Conservation (phyloP, 169 alveolate genomes). For the Eimeria sp. region DNA sequence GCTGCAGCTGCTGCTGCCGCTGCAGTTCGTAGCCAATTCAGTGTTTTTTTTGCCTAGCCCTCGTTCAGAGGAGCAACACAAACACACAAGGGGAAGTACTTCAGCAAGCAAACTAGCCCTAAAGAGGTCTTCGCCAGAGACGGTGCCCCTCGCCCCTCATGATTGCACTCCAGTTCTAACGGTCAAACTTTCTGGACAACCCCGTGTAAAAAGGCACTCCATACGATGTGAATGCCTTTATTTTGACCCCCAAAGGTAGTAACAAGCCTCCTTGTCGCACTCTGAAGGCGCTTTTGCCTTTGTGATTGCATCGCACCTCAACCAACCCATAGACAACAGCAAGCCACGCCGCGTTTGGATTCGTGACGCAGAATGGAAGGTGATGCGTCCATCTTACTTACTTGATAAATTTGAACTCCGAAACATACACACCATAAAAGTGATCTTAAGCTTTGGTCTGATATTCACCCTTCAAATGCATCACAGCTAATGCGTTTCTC, state of each 20-base stretch:
- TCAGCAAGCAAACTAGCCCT: neutral
- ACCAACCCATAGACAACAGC: neutral
- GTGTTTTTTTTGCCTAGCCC: neutral
- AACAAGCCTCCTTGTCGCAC: neutral
- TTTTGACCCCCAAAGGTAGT: neutral
- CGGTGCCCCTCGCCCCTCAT: neutral
- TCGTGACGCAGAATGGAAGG: too few species aligned
- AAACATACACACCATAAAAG: too few species aligned
- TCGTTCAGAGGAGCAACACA: neutral
- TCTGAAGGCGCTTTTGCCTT: neutral
- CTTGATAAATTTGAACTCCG: neutral
- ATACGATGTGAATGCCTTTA: neutral
- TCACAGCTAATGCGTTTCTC: neutral
- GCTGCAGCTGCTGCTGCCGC: conserved; percentile 2
- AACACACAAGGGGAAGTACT: neutral
- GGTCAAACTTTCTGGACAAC: too few species aligned
- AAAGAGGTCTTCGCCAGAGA: neutral
- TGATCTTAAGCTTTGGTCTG: too few species aligned
- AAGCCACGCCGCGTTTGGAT: neutral
- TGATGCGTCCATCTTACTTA: neutral
- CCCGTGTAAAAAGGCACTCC: neutral
- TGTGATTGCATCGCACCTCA: neutral
- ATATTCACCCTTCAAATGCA: too few species aligned
- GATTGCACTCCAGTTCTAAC: neutral
- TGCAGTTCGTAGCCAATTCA: neutral